These are phyloP conservation scores for Sparassis latifolia DNA, from an alignment of 1,284 basidiomycete species.

Conservation along the genomic window DNA sequence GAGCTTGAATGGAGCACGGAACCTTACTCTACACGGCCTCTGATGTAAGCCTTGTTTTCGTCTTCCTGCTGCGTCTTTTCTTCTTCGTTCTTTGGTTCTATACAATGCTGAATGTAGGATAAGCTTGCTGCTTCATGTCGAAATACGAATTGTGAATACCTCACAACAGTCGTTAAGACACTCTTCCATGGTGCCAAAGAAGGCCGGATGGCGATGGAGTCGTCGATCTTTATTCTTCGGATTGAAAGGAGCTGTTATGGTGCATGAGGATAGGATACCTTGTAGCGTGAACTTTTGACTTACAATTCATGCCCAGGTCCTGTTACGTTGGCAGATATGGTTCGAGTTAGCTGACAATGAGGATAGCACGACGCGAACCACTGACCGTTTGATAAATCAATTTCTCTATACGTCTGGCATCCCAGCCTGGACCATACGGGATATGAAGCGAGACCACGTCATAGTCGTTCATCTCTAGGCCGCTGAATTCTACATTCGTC, in stretches of 20 bases:
- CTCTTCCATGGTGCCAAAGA: slow-evolving; percentile 52
- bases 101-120: slow-evolving; percentile 34
- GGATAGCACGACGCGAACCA: background rate
- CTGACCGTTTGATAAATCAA: slow-evolving; percentile 46
- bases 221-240: slow-evolving; percentile 52
- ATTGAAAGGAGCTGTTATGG: slow-evolving; percentile 45
- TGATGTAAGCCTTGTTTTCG: slow-evolving; percentile 46
- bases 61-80: slow-evolving; percentile 42
- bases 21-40: slow-evolving; percentile 43
- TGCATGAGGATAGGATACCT: background rate
- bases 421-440: slow-evolving; percentile 58
- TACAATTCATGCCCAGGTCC: slow-evolving; percentile 55
- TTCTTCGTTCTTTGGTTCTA: slow-evolving; percentile 43
- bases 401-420: slow-evolving; percentile 50
- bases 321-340: slow-evolving; percentile 1
- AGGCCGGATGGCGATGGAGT: slow-evolving; percentile 56
- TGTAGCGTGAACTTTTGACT: slow-evolving; percentile 9
- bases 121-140: too few relatives aligned
- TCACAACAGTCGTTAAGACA: slow-evolving; percentile 56
- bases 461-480: slow-evolving; percentile 53
- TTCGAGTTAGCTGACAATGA: background rate
- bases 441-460: slow-evolving; percentile 51
- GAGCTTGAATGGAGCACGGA: too few relatives aligned
- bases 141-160: slow-evolving; percentile 22
- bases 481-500: slow-evolving; percentile 31